Evolutionary conservation across 306 rosid species (phyloP).

Genomic region (Malus sieversii): DNA sequence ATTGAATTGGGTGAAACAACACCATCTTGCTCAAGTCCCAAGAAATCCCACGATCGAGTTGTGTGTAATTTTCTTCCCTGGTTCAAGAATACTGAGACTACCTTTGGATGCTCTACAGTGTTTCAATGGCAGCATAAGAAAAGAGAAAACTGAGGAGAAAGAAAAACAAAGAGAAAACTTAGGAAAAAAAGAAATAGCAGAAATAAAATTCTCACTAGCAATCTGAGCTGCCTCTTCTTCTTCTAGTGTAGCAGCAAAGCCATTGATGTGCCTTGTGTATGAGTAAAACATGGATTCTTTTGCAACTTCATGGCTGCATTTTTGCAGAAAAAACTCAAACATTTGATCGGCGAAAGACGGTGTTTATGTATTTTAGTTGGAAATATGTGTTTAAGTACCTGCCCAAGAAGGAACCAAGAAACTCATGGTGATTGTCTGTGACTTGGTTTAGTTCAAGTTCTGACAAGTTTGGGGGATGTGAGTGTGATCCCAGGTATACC

Average conservation of each 20-base stretch:
- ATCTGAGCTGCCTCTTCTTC: slow-evolving; percentile 61
- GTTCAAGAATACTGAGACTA: slow-evolving; percentile 65
- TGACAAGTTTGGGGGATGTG: slow-evolving; percentile 42
- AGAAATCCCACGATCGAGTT: slow-evolving; percentile 75
- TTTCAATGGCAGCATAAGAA: not conserved
- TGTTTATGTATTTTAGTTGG: not conserved
- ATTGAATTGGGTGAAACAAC: slow-evolving; percentile 34
- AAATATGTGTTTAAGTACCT: slow-evolving; percentile 30
- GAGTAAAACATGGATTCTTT: slow-evolving; percentile 71
- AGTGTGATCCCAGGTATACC: slow-evolving; percentile 79
- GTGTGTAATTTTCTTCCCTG: slow-evolving; percentile 76
- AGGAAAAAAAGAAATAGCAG: not conserved
- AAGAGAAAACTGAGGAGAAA: not conserved
- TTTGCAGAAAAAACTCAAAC: not conserved
- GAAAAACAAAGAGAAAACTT: not conserved
- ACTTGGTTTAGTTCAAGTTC: slow-evolving; percentile 36
- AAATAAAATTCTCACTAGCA: slow-evolving; percentile 30
- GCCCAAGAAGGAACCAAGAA: slow-evolving; percentile 68
- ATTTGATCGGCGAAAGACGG: not conserved
- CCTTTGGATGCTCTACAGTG: slow-evolving; percentile 55
- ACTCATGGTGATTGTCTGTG: slow-evolving; percentile 54
- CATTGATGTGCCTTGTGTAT: slow-evolving; percentile 83
- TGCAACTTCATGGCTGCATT: slow-evolving; percentile 37
- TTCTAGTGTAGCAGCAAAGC: slow-evolving; percentile 80
- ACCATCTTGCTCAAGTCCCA: slow-evolving; percentile 61